Base-by-base conservation (phyloP, 306 rosid genomes). In the Oxytropis ochrocephala region DNA sequence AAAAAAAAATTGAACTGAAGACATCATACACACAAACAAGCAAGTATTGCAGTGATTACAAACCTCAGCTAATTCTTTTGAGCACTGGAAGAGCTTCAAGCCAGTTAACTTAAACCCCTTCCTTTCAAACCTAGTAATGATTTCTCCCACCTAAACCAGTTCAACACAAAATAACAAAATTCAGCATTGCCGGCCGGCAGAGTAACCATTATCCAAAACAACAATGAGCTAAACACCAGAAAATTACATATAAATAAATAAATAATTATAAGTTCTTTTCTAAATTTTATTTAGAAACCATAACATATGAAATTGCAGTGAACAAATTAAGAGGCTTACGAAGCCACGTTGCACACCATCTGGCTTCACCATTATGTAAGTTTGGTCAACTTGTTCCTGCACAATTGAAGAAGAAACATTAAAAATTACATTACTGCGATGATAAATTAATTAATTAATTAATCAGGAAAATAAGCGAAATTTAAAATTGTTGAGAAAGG, bases 341-440 rank as follows among this genome's bases (percentile, higher is more conserved):
- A 95, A 89, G 46, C 97, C 97, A 53, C 99, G 97, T n/a, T 91
- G 99, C 63, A 95, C 95, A 2, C 97, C 97, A 46, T 91, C 99
- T 0, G 99, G 99, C 72, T 95, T 95, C 60, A 95, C 93, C 99
- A 95, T 95, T 76, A 95, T 89, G 56, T 91, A 95, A 72, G 95
- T 85, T 63, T 91, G 80, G 51, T 95, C 96, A 75, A 91, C 93
- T 63, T 83, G 89, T 72, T 95, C 93, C 97, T 95, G 86, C 85
- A 64, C 19, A 69, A 11, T 32, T 12, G n/a, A 65, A 69, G 16
- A 21, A 51, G 8, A 52, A 60, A 32, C 16, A 49, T 43, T 75
- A 29, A 16, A 36, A 75, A 12, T 33, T 5, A 60, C 64, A 12
- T 33, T 5, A 60, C 64, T 18, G 0, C 58, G 56, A 9, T 5